Base-by-base conservation (phyloP, 768 basidiomycete species). In the Melanogaster broomeanus region DNA sequence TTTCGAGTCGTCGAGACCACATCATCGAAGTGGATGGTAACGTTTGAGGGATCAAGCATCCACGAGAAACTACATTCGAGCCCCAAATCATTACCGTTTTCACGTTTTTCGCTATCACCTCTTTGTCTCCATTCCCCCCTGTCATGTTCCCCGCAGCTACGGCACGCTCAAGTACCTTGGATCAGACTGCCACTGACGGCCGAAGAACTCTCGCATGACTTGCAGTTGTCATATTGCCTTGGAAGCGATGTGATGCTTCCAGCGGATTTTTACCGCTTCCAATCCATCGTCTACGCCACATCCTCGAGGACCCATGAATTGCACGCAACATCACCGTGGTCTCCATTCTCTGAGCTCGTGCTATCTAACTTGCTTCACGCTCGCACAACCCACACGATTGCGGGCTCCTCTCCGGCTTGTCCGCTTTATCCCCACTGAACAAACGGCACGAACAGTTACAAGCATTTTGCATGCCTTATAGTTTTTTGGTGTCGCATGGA, bases 361-460 rank as follows among this genome's bases (percentile, higher is more conserved):
- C 15, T 19, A 24, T 33, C 33, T 28, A 38, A 45, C 35, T 41
- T 43, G 43, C 13, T 37, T 37, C 6, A 42, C 48, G 28, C 22
- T 49, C 49, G 40, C 34, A 34, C 48, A 6, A 12, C 18, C 42
- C 53, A 33, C 60, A 62, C 19, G 48, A 59, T 44, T 49, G 31
- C 48, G 25, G 28, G 28, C 42, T 41, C 13, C 30, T 35, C 48
- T 46, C 42, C 19, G 21, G 40, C 43, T 18, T 11, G 50, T 51
- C 62, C 63, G 45, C 60, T 54, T 43, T 64, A 64, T 64, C 57
- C 3, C 63, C 63, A 54, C 42, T 27, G 21, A 52, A 54, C 37
- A n/a, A 6, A 37, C 50, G 30, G 49, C 58, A 42, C 15, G 21
- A 11, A 25, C 51, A 51, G 13, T 24, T 39, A 47, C 45, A n/a